Conservation (phyloP, 2,329 filamentous ascomycete genomes). For the Stenocarpella maydis region DNA sequence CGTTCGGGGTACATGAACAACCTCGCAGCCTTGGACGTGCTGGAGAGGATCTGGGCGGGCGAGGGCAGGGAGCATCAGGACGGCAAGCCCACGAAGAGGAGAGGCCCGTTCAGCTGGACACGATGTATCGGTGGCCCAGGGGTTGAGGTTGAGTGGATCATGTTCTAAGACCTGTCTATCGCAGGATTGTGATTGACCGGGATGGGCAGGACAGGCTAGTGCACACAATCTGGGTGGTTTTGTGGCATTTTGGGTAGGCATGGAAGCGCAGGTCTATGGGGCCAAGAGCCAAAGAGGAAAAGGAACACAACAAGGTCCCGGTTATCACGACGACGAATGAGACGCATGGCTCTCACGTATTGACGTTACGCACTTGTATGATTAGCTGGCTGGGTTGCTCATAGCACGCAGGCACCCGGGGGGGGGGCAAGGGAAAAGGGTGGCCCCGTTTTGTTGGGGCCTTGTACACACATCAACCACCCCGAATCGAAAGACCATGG, state of each 20-base stretch:
- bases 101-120: conserved; percentile 66
- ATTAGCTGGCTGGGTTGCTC: conserved; percentile 18
- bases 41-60: conserved; percentile 83
- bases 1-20: conserved; percentile 96
- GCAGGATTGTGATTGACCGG: background rate
- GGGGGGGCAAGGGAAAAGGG: background rate
- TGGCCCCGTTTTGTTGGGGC: conserved; percentile 8
- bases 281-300: conserved; percentile 7
- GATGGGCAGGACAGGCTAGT: background rate
- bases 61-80: conserved; percentile 52
- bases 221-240: background rate
- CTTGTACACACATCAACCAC: background rate
- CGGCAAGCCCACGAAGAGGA: conserved; percentile 47
- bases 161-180: conserved; percentile 58
- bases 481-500: conserved; percentile 19
- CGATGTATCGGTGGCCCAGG: conserved; percentile 64
- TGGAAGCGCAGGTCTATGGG: background rate
- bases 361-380: conserved; percentile 22
- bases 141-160: conserved; percentile 71
- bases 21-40: conserved; percentile 81
- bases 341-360: conserved; percentile 20
- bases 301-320: conserved; percentile 3
- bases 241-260: background rate
- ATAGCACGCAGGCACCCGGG: background rate
- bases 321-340: conserved; percentile 17